Evolutionary conservation across 2,329 filamentous ascomycete genomes (phyloP).

Genomic region (Aspergillus transmontanensis): DNA sequence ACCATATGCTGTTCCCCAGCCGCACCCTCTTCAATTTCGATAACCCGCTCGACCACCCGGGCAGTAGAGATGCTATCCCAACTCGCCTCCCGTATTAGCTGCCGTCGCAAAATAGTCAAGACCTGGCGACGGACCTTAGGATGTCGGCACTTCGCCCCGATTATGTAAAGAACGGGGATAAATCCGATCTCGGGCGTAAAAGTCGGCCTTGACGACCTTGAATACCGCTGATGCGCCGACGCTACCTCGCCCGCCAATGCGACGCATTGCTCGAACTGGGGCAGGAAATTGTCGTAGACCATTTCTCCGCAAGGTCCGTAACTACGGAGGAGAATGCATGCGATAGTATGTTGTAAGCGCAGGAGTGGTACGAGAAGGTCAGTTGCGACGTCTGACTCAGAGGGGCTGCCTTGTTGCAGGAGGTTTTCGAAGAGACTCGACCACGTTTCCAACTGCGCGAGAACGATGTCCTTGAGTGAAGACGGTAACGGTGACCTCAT

Average conservation of each 20-base stretch:
- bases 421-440: conserved; percentile 11
- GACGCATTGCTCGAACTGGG: conserved; percentile 19
- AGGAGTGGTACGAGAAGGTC: conserved; percentile 29
- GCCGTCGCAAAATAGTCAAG: conserved; percentile 22
- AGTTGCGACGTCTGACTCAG: conserved; percentile 13
- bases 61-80: conserved; percentile 38
- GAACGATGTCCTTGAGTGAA: conserved; percentile 6
- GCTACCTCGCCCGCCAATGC: conserved; percentile 13
- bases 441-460: conserved; percentile 14
- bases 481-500: conserved; percentile 7
- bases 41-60: conserved; percentile 35
- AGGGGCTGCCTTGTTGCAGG: conserved; percentile 3
- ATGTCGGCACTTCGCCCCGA: conserved; percentile 42
- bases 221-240: conserved; percentile 17
- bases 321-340: conserved; percentile 28
- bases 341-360: conserved; percentile 34
- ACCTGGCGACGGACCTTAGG: conserved; percentile 35
- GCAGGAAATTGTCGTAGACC: conserved; percentile 19
- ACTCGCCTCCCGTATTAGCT: conserved; percentile 33
- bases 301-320: conserved; percentile 25
- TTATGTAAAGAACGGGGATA: conserved; percentile 37
- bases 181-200: conserved; percentile 40
- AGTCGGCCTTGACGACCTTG: conserved; percentile 24
- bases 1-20: conserved; percentile 11
- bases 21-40: conserved; percentile 39